These are phyloP conservation scores for Clarireedia hainanense DNA, from an alignment of 2,329 filamentous ascomycete genomes.

Conservation along the genomic window DNA sequence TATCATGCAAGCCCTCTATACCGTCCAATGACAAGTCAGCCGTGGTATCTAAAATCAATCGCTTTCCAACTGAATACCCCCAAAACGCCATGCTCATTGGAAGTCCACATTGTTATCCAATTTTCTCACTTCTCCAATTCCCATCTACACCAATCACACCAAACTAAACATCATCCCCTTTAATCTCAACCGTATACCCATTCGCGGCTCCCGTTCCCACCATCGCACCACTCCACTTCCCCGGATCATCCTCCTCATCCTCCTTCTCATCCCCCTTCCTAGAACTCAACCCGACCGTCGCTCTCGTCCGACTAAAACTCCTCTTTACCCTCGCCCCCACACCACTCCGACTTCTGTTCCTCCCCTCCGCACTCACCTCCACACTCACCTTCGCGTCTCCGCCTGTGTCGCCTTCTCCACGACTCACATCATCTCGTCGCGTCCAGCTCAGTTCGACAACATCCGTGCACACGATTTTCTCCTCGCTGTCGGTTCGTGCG, in stretches of 20 bases:
- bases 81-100: neutral
- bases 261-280: too few species aligned
- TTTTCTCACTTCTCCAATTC: too few species aligned
- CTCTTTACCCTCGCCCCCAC: neutral
- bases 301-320: neutral
- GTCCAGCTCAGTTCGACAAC: slow-evolving; percentile 14
- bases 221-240: neutral
- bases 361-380: too few species aligned
- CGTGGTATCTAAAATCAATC: too few species aligned
- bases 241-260: neutral
- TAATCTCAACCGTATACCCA: neutral
- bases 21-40: too few species aligned
- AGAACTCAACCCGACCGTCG: neutral
- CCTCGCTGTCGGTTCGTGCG: slow-evolving; percentile 9
- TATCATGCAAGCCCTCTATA: too few species aligned
- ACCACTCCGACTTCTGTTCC: neutral
- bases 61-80: too few species aligned
- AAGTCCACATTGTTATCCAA: too few species aligned
- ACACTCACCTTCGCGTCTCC: neutral
- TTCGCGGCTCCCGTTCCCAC: neutral
- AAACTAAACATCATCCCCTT: neutral
- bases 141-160: too few species aligned
- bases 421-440: slow-evolving; percentile 3
- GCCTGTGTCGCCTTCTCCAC: neutral
- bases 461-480: slow-evolving; percentile 17